Evolutionary conservation across 2,329 filamentous ascomycete genomes (phyloP), one percentile per base, ranked within the genome.

Genomic region (Fusarium continuum): DNA sequence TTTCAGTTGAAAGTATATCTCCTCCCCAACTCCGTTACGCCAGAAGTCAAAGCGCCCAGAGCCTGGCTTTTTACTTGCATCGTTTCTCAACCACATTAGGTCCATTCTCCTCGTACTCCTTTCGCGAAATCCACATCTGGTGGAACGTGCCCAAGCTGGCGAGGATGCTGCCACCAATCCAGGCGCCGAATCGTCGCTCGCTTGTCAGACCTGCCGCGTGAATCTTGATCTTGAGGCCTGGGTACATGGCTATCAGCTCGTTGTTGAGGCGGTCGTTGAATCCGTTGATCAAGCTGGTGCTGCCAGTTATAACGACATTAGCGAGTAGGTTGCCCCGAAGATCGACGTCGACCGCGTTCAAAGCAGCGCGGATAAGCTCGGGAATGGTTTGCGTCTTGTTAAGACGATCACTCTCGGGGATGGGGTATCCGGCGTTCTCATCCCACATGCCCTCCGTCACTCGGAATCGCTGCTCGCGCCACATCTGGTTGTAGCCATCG

Each of bases 81-180:
- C 94, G 85, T 86, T 97, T 97, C 83, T 98, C 94, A 38, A 98
- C 91, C 70, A 98, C 93, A 64, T 87, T 87, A 6, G 88, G 82
- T 2, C 95, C 95, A 76, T 97, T 93, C 82, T 99, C 96, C 65
- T 97, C 93, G 72, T 97, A 98, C 81, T 99, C 95, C 82, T 97
- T 96, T 77, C 88, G 92, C 20, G 90, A 94, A 70, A 99, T 96
- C 95, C 95, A 99, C 91, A 99, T 94, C 82, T 99, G 95, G 80
- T 99, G 95, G 79, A 99, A 99, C 13, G 93, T 97, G 9, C 96
- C 96, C 79, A 99, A 78, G 77, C 93, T 97, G 7, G 92, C 93
- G 68, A 99, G 81, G 70, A 99, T 97, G 78, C 93, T 97, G 39
- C 95, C 95, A 40, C 96, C 95, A 68, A 99, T 93, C 94, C 95